Percentiles rank a stretch among this genome's conserved stretches.
Evolutionary conservation across 441 rosid genomes (phyloP).

Genomic region (Biscutella laevigata): DNA sequence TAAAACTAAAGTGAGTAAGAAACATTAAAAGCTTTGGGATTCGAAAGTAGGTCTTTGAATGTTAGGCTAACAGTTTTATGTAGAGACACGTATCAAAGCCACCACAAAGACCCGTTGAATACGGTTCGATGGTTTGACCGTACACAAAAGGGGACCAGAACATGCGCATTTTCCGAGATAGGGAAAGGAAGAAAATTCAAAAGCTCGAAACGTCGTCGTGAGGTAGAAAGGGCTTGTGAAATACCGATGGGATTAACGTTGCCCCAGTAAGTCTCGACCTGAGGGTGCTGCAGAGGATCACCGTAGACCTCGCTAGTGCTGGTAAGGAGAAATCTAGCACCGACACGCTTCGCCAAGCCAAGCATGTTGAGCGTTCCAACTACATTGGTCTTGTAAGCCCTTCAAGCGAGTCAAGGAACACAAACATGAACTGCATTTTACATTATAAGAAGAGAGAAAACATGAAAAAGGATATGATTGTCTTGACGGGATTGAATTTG

Average conservation of each 20-base stretch:
- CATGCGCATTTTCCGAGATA: conserved; percentile 24
- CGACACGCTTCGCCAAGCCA: conserved; percentile 66
- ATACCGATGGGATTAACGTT: conserved; percentile 76
- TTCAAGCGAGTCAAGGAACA: conserved; percentile 25
- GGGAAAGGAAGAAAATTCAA: not conserved
- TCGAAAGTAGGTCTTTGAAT: not conserved
- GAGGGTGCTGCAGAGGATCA: conserved; percentile 78
- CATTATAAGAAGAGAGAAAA: not conserved
- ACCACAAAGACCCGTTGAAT: conserved; percentile 21
- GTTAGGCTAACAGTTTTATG: not conserved
- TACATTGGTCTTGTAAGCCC: conserved; percentile 64
- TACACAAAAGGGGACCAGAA: conserved; percentile 18
- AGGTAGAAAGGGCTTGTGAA: too few species aligned
- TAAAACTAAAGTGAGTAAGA: conserved; percentile 3
- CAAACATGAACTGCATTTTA: not conserved
- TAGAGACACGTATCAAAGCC: conserved; percentile 23
- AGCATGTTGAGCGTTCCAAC: conserved; percentile 77
- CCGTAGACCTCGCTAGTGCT: conserved; percentile 87
- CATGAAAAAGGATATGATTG: conserved; percentile 55
- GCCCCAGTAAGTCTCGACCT: conserved; percentile 79
- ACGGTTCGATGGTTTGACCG: conserved; percentile 25
- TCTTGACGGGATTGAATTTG: conserved; percentile 83
- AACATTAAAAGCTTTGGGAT: not conserved
- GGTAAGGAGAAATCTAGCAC: conserved; percentile 66
- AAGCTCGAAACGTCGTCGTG: conserved; percentile 9